Conservation (phyloP, 306 rosid genomes). For the Casuarina equisetifolia region DNA sequence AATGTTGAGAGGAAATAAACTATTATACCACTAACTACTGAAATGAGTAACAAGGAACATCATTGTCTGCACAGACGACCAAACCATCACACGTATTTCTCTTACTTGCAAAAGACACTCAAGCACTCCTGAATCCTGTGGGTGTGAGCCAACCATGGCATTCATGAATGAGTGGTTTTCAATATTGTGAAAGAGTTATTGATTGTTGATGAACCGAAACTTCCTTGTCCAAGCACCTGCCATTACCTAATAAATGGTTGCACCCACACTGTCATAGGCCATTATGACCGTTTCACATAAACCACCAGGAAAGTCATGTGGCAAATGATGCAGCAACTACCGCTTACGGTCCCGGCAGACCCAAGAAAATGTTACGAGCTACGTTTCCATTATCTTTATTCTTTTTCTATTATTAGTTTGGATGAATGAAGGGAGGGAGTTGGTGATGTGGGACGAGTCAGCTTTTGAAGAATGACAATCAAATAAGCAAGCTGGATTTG, state of each 20-base stretch:
- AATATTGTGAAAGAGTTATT: not conserved
- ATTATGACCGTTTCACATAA: not conserved
- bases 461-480: not conserved
- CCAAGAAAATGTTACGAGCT: not conserved
- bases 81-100: conserved; percentile 15
- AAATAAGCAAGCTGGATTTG: not conserved
- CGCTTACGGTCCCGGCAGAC: not conserved
- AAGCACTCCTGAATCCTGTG: not conserved
- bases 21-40: conserved; percentile 12
- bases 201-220: not conserved
- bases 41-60: conserved; percentile 33
- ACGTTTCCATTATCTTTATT: not conserved
- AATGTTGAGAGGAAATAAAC: not conserved
- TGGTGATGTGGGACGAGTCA: not conserved
- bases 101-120: conserved; percentile 7
- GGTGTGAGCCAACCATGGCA: not conserved
- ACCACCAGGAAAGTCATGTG: not conserved
- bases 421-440: not conserved
- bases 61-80: not conserved
- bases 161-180: not conserved
- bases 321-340: conserved; percentile 15
- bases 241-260: conserved; percentile 33
- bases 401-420: not conserved
- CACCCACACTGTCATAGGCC: conserved; percentile 16
- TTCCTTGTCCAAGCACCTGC: not conserved